A percentile compares a stretch with the other conserved stretches of the same genome.
These are phyloP conservation scores for Pyricularia grisea DNA, from an alignment of 2,329 filamentous ascomycete genomes.

Conservation along the genomic window DNA sequence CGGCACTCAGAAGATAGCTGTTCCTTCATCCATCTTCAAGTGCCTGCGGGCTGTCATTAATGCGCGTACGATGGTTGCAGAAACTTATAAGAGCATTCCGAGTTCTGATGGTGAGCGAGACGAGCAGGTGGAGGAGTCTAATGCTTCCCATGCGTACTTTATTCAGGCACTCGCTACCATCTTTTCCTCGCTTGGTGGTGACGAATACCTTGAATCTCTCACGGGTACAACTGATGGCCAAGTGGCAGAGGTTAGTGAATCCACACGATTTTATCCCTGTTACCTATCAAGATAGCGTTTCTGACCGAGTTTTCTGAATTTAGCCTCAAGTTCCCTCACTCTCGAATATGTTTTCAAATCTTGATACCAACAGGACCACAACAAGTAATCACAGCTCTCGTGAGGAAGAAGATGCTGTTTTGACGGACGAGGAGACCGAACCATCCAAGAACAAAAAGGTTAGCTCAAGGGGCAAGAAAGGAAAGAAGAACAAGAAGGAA, in stretches of 20 bases:
- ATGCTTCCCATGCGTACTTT: not conserved
- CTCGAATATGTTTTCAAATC: not conserved
- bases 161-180: not conserved
- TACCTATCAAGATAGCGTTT: not conserved
- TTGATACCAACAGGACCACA: not conserved
- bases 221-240: not conserved
- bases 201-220: not conserved
- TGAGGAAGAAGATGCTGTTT: not conserved
- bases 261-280: not conserved
- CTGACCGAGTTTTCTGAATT: not conserved
- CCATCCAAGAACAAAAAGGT: not conserved
- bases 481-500: not conserved
- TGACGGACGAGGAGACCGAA: not conserved
- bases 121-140: not conserved
- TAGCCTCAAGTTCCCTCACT: not conserved
- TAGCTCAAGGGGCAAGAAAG: not conserved
- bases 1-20: not conserved
- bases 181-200: not conserved
- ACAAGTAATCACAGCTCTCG: not conserved
- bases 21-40: not conserved
- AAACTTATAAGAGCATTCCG: not conserved
- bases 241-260: not conserved
- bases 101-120: not conserved
- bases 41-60: not conserved
- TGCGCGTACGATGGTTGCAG: not conserved